A percentile compares a stretch with the other conserved stretches of the same genome.
phyloP scores from a whole-genome alignment of 2,329 filamentous ascomycete species.

The Venturia oleaginea region DNA sequence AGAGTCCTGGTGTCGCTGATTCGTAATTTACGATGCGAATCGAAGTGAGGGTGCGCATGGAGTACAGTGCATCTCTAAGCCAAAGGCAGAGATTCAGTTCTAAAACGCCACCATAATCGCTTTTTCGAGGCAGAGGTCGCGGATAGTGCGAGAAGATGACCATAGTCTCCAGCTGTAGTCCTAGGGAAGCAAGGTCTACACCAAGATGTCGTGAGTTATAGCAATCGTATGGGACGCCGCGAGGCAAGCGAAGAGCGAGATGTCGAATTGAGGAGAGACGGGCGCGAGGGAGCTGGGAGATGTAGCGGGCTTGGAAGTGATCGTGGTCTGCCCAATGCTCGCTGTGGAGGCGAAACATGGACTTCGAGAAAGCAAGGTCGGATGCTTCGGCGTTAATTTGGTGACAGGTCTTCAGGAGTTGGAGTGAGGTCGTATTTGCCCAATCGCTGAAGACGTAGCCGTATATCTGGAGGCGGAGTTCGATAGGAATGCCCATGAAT shows the following conservation, averaged over 20 bases:
- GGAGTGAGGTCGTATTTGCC: slow-evolving; percentile 6
- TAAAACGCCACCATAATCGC: slow-evolving; percentile 4
- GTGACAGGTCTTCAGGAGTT: slow-evolving; percentile 15
- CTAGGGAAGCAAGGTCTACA: not conserved
- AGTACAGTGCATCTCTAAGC: slow-evolving; percentile 6
- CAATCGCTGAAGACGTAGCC: slow-evolving; percentile 14
- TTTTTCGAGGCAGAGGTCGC: slow-evolving; percentile 1
- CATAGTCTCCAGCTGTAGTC: slow-evolving; percentile 4
- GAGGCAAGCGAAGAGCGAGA: slow-evolving; percentile 5
- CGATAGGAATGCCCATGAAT: slow-evolving; percentile 15
- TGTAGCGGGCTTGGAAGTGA: slow-evolving; percentile 1
- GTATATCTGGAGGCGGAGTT: slow-evolving; percentile 16
- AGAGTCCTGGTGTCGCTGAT: not conserved
- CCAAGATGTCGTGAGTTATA: slow-evolving; percentile 1
- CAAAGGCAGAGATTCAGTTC: slow-evolving; percentile 8
- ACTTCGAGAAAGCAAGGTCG: slow-evolving; percentile 14
- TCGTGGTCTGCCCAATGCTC: slow-evolving; percentile 12
- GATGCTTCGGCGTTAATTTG: slow-evolving; percentile 14
- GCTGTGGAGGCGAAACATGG: slow-evolving; percentile 12
- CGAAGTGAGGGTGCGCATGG: not conserved
- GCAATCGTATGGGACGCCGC: slow-evolving; percentile 7
- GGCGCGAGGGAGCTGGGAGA: slow-evolving; percentile 1
- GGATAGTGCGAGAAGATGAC: slow-evolving; percentile 9
- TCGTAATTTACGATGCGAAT: slow-evolving; percentile 11
- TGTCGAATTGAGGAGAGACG: not conserved